Percentiles rank a stretch among this genome's conserved stretches.
phyloP scores from a whole-genome alignment of 352 stramenopile species.

The Blastocystis sp. region DNA sequence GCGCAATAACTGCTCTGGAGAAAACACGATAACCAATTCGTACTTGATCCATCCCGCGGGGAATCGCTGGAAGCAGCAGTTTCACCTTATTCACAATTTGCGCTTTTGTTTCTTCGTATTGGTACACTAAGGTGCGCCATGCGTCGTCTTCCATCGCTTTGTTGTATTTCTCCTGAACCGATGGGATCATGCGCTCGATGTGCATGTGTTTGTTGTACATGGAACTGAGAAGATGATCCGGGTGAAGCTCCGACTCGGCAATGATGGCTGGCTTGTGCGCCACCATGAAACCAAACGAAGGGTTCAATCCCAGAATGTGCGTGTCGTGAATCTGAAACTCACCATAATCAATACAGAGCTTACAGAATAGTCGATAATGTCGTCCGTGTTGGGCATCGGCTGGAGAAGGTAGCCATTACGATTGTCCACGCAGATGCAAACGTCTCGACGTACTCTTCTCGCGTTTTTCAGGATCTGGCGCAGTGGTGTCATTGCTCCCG shows the following conservation, averaged over 20 bases:
- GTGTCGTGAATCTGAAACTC: constrained; percentile 26
- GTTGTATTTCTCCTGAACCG: not conserved
- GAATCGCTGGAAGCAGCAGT: constrained; percentile 19
- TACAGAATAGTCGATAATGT: constrained; percentile 44
- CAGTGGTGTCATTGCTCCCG: constrained; percentile 13
- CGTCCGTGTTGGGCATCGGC: not conserved
- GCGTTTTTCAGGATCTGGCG: constrained; percentile 16
- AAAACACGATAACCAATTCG: not conserved
- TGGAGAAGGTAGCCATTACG: constrained; percentile 23
- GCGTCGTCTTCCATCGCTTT: not conserved
- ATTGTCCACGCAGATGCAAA: constrained; percentile 33
- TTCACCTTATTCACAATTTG: constrained; percentile 43
- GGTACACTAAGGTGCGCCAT: not conserved
- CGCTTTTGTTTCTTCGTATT: constrained; percentile 36
- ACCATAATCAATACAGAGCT: not conserved
- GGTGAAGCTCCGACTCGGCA: not conserved
- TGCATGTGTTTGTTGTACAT: constrained; percentile 37
- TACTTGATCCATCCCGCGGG: constrained; percentile 7
- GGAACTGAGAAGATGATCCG: not conserved
- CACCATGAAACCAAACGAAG: constrained; percentile 33
- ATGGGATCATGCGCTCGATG: not conserved
- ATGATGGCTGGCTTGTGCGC: constrained; percentile 26
- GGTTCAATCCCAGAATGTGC: not conserved
- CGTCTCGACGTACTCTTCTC: not conserved
- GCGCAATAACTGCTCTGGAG: not conserved